Evolutionary conservation across 176 grass and related monocot genomes (phyloP), one percentile per base, ranked within the genome.

Genomic region (Cymbopogon citratus): DNA sequence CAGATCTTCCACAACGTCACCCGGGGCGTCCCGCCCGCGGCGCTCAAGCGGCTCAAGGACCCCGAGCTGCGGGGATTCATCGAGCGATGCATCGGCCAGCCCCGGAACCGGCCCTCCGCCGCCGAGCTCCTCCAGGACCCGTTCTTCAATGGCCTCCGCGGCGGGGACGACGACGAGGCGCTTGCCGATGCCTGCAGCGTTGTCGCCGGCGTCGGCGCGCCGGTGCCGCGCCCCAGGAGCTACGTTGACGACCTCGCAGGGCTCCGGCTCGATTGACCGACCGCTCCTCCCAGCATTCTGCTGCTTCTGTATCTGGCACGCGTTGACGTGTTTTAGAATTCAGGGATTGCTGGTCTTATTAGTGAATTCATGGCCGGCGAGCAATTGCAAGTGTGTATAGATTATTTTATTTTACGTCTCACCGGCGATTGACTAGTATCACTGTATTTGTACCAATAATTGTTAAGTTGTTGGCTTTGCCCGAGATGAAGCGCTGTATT

Each of bases 1-100:
- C 82, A 89, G 79, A 98, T 98, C 72, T 98, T 87, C 86, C 82
- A 72, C 66, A 95, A 75, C 74, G 90, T 98, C 70, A 88, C 72
- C 43, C 44, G 79, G 1, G 90, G 92, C 7, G 71, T 83, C 12
- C 83, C 71, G 0, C 95, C 92, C 0, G 88, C 85, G 7, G 85
- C 90, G 3, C 81, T 98, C 82, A 70, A 64, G 77, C 90, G 82
- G 3, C 85, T 98, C 73, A 80, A 63, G 36, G 90, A 98, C 81
- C 79, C 81, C 12, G 96, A 93, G 80, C 85, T 98, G 19, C 73
- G 71, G 27, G 84, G 44, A 11, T 98, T 98, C 86, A 94, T 98
- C 31, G 86, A 95, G 82, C 90, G 91, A 5, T 98, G 92, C 85
- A 81, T 95, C 64, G 92, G 88, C 26, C 70, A 59, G 80, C 90